Conservation (phyloP, 2,329 filamentous ascomycete genomes). For the Nannizzia gypsea region DNA sequence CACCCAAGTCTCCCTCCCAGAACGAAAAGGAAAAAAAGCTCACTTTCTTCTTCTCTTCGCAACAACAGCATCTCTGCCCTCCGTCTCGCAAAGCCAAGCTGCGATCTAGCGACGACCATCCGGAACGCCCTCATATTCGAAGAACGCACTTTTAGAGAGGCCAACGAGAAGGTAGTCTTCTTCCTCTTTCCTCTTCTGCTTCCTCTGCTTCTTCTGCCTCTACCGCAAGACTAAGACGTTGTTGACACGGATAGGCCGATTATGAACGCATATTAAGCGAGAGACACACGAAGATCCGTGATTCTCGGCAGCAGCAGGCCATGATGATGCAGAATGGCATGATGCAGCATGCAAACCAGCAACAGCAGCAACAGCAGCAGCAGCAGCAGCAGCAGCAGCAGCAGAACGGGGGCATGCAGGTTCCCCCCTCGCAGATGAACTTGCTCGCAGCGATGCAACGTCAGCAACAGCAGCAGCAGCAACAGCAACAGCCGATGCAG, state of each 20-base stretch:
- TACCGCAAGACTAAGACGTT: neutral
- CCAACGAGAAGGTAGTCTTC: slow-evolving; percentile 23
- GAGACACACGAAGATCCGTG: slow-evolving; percentile 35
- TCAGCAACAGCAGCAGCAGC: slow-evolving; percentile 16
- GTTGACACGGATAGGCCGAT: slow-evolving; percentile 22
- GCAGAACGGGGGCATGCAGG: slow-evolving; percentile 19
- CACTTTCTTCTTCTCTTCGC: neutral
- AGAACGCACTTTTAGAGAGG: slow-evolving; percentile 34
- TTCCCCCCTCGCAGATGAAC: slow-evolving; percentile 30
- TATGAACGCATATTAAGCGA: slow-evolving; percentile 35
- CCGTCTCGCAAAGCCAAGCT: slow-evolving; percentile 34
- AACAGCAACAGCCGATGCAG: slow-evolving; percentile 8
- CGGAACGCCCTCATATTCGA: slow-evolving; percentile 36
- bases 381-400: slow-evolving; percentile 13
- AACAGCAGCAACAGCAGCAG: slow-evolving; percentile 5
- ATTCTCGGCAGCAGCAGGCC: slow-evolving; percentile 35
- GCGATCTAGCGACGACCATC: slow-evolving; percentile 28
- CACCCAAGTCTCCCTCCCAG: too few species aligned
- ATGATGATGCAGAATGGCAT: slow-evolving; percentile 29
- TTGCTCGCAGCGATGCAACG: slow-evolving; percentile 34
- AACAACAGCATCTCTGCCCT: slow-evolving; percentile 33
- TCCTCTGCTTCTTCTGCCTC: neutral
- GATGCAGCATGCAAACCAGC: slow-evolving; percentile 25
- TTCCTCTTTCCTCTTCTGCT: neutral
- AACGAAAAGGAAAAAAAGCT: too few species aligned